A percentile compares a stretch with the other conserved stretches of the same genome.
These are phyloP conservation scores for Penicillium paxilli DNA, from an alignment of 495 filamentous ascomycete genomes.

Conservation along the genomic window DNA sequence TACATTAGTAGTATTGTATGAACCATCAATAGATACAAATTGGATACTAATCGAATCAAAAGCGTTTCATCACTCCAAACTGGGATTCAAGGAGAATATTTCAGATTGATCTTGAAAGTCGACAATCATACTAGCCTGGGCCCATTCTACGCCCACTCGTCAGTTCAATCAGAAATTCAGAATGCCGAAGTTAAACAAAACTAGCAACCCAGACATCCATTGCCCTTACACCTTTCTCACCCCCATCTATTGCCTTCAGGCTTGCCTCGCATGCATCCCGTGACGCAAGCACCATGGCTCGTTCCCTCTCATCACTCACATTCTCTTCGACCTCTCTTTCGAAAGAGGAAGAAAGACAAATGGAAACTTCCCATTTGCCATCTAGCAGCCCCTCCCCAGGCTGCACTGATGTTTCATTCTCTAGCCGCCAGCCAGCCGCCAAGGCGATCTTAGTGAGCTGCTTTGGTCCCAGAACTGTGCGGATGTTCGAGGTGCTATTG, in stretches of 20 bases:
- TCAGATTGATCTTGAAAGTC: too few species aligned
- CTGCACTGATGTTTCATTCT: constrained; percentile 26
- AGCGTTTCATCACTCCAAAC: too few species aligned
- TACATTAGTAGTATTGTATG: too few species aligned
- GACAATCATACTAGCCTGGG: too few species aligned
- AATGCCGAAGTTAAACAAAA: constrained; percentile 35
- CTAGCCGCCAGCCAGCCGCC: constrained; percentile 26
- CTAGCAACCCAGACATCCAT: constrained; percentile 51
- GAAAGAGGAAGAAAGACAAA: constrained; percentile 20
- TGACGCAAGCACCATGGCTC: constrained; percentile 28
- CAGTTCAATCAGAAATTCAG: too few species aligned
- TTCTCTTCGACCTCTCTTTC: constrained; percentile 25
- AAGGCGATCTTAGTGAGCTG: constrained; percentile 29
- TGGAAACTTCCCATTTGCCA: constrained; percentile 45
- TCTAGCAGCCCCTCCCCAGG: constrained; percentile 40
- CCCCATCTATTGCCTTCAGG: constrained; percentile 27
- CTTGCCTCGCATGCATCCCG: constrained; percentile 34
- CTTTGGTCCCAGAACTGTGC: constrained; percentile 38
- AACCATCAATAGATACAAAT: too few species aligned
- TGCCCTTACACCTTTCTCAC: constrained; percentile 33
- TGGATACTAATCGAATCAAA: too few species aligned
- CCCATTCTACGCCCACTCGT: too few species aligned
- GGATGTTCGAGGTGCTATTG: constrained; percentile 30
- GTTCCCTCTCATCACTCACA: constrained; percentile 34
- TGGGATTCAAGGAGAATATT: too few species aligned